Base-by-base conservation (phyloP, 2,329 filamentous ascomycete genomes). In the Gaeumannomyces sp. region DNA sequence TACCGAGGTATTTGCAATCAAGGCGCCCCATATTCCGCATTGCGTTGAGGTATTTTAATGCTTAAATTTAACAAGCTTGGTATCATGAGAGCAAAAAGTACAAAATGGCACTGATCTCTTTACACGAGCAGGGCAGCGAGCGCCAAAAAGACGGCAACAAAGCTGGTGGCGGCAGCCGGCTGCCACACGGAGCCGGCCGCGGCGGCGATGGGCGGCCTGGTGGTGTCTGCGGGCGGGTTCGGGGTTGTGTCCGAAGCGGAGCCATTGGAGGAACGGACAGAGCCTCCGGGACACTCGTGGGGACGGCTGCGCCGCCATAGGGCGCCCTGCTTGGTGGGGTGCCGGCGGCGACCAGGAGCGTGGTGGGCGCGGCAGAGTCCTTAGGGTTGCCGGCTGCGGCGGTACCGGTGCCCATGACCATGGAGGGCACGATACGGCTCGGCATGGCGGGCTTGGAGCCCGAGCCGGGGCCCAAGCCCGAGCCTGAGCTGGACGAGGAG, bases 301-400 rank as follows among this genome's bases (percentile, higher is more conserved):
- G 38, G 45, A n/a, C n/a, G 50, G 61, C 22, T 8, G 5, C 29
- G 22, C 27, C 10, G 27, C 38, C 61, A 6, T 27, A 33, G n/a
- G 59, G 59, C 33, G 27, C 1, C 6, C 45, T 7, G 57, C 25
- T 16, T 19, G 61, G 53, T 13, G 61, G 61, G 38, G 61, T 63
- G 50, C 61, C 61, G 7, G 29, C 50, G 29, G 61, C 61, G 53
- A 63, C n/a, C 27, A 63, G 13, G 27, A 63, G 61, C 10, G 61
- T 63, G 29, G 61, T 63, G 45, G 61, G 61, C 50, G 27, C 31
- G 27, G 14, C 59, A 2, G 22, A 10, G 45, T 53, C 45, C 4
- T 6, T 22, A 4, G 38, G 19, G 16, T 38, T 38, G n/a, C 27
- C 27, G 28, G 59, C 31, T 11, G 19, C 29, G 29, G 27, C 59